Base-by-base conservation (phyloP, 1,139 yeast species). In the Yueomyces sp. region DNA sequence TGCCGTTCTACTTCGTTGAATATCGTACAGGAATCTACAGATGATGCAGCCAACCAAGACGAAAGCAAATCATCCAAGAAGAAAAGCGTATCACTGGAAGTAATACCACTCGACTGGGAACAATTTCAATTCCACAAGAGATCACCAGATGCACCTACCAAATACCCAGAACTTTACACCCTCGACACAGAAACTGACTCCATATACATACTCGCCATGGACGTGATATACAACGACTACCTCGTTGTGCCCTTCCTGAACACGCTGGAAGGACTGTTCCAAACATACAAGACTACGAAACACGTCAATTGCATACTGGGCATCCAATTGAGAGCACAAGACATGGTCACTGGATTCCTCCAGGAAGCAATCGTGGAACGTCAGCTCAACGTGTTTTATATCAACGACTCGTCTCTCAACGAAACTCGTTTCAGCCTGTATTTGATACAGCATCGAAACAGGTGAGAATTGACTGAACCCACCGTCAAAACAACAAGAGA, bases 191-290 rank as follows among this genome's bases (percentile, higher is more conserved):
- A 34, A 6, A 41, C 40, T 7, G 39, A 44, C 3, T 38, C 42
- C 2, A 41, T 56, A 3, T 50, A 49, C 36, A 51, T 59, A 7
- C 6, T 60, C 4, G 63, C 64, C 6, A 52, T 60, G 57, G 65
- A 60, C 45, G 64, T 59, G 4, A 55, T 60, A 4, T 60, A 60
- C 51, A 60, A 60, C 40, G 63, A 58, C 35, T 60, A 49, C 39
- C 46, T 60, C 12, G 57, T 60, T 8, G 48, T 45, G 3, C 62
- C 63, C 3, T 57, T 56, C 39, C 44, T 60, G n/a, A 40, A 47
- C 9, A 56, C 62, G 3, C 35, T 60, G 6, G 39, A 33, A 3
- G 45, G 44, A 26, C 41, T 59, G 11, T 30, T 48, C 9, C 34
- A 38, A 6, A 42, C 41, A 37, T 50, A 44, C 37, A 37, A 36